Conservation (phyloP, 2,329 filamentous ascomycete genomes). For the Fusarium keratoplasticum region DNA sequence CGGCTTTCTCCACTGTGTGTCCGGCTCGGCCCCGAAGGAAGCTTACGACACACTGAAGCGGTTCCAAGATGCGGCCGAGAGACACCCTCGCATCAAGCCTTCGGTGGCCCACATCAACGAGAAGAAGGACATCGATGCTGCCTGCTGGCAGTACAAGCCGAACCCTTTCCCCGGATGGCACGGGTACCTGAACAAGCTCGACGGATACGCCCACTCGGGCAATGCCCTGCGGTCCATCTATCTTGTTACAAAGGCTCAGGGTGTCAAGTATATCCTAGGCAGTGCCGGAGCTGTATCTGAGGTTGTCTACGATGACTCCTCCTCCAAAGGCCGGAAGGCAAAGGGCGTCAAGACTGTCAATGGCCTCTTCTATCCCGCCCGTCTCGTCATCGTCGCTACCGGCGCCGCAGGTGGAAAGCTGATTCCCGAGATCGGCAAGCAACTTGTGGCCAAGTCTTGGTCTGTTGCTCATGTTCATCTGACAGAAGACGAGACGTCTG, state of each 20-base stretch:
- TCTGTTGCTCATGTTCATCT: conserved; percentile 70
- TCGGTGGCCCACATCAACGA: conserved; percentile 53
- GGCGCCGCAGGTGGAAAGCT: conserved; percentile 63
- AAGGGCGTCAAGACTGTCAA: conserved; percentile 28
- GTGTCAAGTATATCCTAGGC: conserved; percentile 38
- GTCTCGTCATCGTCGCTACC: conserved; percentile 61
- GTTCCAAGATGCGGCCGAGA: conserved; percentile 54
- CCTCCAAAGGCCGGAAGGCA: neutral
- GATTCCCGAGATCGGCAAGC: conserved; percentile 59
- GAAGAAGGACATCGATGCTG: conserved; percentile 52
- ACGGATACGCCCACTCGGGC: conserved; percentile 67
- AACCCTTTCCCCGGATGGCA: conserved; percentile 62
- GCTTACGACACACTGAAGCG: conserved; percentile 59
- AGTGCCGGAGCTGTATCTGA: conserved; percentile 45
- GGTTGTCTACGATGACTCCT: conserved; percentile 37
- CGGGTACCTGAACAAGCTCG: conserved; percentile 69
- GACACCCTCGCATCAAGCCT: conserved; percentile 53
- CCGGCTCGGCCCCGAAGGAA: conserved; percentile 59
- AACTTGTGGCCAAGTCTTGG: conserved; percentile 68
- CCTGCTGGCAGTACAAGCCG: conserved; percentile 61
- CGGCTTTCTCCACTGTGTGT: conserved; percentile 60
- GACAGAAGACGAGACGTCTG: conserved; percentile 63
- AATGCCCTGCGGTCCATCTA: conserved; percentile 63
- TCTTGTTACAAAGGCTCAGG: conserved; percentile 49
- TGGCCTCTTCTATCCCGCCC: conserved; percentile 38